Evolutionary conservation across 2,329 filamentous ascomycete genomes (phyloP), one percentile per base, ranked within the genome.

Genomic region (Xylaria sp.): DNA sequence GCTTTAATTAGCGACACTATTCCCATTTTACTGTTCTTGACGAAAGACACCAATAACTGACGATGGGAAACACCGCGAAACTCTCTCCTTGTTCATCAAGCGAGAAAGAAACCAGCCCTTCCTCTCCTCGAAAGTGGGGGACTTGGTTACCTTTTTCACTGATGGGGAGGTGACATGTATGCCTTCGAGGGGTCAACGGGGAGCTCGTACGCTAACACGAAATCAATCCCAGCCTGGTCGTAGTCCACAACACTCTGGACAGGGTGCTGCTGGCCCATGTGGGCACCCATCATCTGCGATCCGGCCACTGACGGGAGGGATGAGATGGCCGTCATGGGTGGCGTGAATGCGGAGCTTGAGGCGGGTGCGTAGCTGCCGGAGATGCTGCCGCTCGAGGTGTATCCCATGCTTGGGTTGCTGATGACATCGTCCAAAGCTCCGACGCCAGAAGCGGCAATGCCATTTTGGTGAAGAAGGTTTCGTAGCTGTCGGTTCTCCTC

Each of bases 141-240:
- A 66, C 66, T 68, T 70, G 66, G 69, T 72, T 74, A 72, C 69
- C 68, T 70, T 69, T 75, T 75, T 83, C 84, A 87, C 77, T 87
- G 83, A 75, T 85, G 87, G 79, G 88, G 88, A 83, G 88, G 88
- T 83, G 89, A 89, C 80, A 88, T 85, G 82, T 91, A 91, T 80
- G 88, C 86, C 83, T 86, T 87, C 82, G 87, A 87, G 81, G 85
- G 84, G 82, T 85, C 75, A 77, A 77, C 74, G 72, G 78, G 81
- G 81, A 79, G 78, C 79, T 88, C 92, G 88, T 94, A 96, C 93
- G 92, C 92, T 88, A 96, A 88, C 77, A 96, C 93, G 84, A 96
- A 95, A 82, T 96, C 93, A 83, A 96, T 94, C 78, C 93, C 93
- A 75, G 92, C 89, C 80, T 94, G 91, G 80, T 95, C 92, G 82